These are phyloP conservation scores for Phalaenopsis hybrid DNA, from an alignment of 116 monocot species.

Conservation along the genomic window DNA sequence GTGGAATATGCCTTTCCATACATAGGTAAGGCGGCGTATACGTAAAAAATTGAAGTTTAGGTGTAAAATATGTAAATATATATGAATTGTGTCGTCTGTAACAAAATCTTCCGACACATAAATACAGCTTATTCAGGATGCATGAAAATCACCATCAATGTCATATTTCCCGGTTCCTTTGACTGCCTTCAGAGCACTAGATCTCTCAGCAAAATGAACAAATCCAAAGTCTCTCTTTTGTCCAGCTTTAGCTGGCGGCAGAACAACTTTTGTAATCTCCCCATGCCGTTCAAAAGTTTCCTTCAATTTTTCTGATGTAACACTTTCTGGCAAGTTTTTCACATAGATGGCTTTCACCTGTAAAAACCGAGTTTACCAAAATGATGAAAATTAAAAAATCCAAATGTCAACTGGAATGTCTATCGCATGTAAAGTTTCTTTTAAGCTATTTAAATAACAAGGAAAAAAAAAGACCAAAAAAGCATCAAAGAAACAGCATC, in stretches of 20 bases:
- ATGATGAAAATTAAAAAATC: background rate
- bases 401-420: background rate
- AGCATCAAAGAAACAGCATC: background rate
- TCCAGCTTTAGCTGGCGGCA: slow-evolving; percentile 76
- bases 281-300: slow-evolving; percentile 84
- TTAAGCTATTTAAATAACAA: background rate
- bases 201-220: slow-evolving; percentile 96
- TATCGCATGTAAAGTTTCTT: background rate
- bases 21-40: no score
- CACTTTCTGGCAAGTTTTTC: slow-evolving; percentile 87
- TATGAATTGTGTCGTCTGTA: no score
- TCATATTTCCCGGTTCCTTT: slow-evolving; percentile 89
- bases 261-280: slow-evolving; percentile 85
- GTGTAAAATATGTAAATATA: no score
- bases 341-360: slow-evolving; percentile 94
- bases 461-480: background rate
- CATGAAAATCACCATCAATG: slow-evolving; percentile 63
- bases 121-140: background rate
- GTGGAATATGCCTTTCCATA: no score
- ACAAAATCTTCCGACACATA: no score
- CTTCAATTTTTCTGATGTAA: slow-evolving; percentile 70
- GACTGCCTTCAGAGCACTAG: slow-evolving; percentile 88
- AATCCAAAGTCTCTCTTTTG: slow-evolving; percentile 95
- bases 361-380: slow-evolving; percentile 7
- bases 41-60: no score